These are phyloP conservation scores for Fusarium armeniacum DNA, from an alignment of 2,329 filamentous ascomycete species.

Conservation along the genomic window DNA sequence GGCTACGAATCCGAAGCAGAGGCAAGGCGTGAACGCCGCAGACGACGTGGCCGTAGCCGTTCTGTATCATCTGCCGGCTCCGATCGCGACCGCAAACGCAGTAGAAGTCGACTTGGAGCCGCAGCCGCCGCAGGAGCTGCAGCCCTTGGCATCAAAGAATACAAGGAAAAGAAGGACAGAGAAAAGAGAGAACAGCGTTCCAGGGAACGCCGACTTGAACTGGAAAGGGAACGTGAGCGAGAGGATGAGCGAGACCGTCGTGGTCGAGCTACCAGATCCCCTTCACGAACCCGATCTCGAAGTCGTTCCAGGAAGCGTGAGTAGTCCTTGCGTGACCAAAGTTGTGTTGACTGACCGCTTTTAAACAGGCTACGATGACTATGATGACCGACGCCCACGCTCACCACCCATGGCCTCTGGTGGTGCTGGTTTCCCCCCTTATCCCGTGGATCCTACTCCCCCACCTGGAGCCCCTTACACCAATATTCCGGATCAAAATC, in stretches of 20 bases:
- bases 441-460: conserved; percentile 52
- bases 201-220: conserved; percentile 51
- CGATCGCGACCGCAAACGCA: conserved; percentile 61
- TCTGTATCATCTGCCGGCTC: conserved; percentile 53
- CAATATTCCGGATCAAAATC: conserved; percentile 54
- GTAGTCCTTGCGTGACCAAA: conserved; percentile 23
- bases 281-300: conserved; percentile 39
- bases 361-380: conserved; percentile 50
- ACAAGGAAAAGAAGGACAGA: conserved; percentile 61
- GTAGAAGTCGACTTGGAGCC: conserved; percentile 67
- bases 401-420: conserved; percentile 67
- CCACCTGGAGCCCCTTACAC: conserved; percentile 52
- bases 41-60: conserved; percentile 56
- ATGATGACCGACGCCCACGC: conserved; percentile 56
- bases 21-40: conserved; percentile 58
- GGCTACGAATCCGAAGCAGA: conserved; percentile 66
- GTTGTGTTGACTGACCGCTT: conserved; percentile 31
- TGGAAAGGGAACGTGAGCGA: conserved; percentile 43
- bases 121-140: conserved; percentile 71
- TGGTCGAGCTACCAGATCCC: conserved; percentile 51
- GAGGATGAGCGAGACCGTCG: conserved; percentile 40
- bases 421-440: conserved; percentile 64
- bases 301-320: conserved; percentile 51
- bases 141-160: conserved; percentile 74
- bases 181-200: conserved; percentile 55